Evolutionary conservation across 169 alveolate species (phyloP).

Genomic region (Theileria orientalis): DNA sequence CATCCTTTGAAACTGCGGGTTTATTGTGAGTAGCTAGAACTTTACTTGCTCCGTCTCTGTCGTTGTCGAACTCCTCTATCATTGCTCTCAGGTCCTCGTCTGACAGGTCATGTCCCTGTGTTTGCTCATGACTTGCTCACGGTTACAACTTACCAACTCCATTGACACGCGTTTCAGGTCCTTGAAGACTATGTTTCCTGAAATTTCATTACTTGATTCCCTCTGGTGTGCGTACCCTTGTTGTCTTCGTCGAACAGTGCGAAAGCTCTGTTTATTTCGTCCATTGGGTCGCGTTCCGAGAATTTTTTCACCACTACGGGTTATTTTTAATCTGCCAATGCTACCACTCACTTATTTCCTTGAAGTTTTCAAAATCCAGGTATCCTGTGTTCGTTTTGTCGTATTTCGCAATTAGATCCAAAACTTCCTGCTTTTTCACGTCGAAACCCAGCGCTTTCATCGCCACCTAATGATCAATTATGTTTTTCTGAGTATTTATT

Average conservation of each 20-base stretch:
- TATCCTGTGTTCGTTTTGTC: conserved; percentile 83
- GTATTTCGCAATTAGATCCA: conserved; percentile 83
- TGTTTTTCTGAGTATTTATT: not conserved
- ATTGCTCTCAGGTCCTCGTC: conserved; percentile 97
- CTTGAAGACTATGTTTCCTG: conserved; percentile 89
- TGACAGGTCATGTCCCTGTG: conserved; percentile 91
- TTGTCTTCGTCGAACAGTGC: conserved; percentile 93
- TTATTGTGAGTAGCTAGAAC: not conserved
- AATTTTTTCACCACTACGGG: conserved; percentile 84
- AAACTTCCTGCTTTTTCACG: conserved; percentile 93
- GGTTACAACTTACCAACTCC: conserved; percentile 80
- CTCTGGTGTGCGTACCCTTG: conserved; percentile 72
- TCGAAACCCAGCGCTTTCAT: conserved; percentile 98
- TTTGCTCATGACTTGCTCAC: not conserved
- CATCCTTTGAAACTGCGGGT: conserved; percentile 86
- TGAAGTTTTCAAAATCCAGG: conserved; percentile 79
- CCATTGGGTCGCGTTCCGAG: conserved; percentile 93
- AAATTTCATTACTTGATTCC: not conserved
- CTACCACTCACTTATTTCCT: conserved; percentile 71
- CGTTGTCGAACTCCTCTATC: conserved; percentile 96
- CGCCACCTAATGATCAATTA: conserved; percentile 86
- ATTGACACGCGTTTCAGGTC: conserved; percentile 93
- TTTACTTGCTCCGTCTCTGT: conserved; percentile 93
- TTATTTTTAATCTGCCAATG: not conserved
- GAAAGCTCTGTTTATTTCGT: conserved; percentile 93